phyloP scores from a whole-genome alignment of 768 basidiomycete species.

The Omphalotus guepiniiformis region DNA sequence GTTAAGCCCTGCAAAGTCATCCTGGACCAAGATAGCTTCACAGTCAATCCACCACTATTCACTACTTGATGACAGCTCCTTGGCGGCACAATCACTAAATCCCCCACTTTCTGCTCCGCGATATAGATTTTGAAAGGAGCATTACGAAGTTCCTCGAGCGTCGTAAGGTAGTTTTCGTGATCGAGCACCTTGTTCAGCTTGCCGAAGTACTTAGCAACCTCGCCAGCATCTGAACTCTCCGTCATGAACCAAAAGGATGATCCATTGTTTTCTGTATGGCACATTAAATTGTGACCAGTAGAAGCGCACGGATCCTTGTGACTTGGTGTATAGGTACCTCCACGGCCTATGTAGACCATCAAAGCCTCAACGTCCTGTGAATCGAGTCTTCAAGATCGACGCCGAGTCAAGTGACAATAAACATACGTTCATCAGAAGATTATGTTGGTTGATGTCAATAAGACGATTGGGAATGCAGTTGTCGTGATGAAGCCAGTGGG shows the following conservation, averaged over 20 bases:
- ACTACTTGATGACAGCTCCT: conserved; percentile 82
- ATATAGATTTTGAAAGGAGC: conserved; percentile 72
- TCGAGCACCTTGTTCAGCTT: conserved; percentile 58
- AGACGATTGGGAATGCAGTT: conserved; percentile 49
- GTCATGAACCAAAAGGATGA: conserved; percentile 91
- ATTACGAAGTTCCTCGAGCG: conserved; percentile 54
- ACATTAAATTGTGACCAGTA: conserved; percentile 85
- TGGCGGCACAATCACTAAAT: conserved; percentile 78
- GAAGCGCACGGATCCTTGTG: conserved; percentile 86
- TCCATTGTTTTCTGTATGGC: conserved; percentile 66
- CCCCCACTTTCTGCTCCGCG: conserved; percentile 69
- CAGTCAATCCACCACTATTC: conserved; percentile 73
- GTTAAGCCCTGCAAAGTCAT: conserved; percentile 66
- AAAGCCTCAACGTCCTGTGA: conserved; percentile 55
- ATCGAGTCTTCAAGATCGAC: neutral
- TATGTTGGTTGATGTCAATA: conserved; percentile 51
- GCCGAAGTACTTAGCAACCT: conserved; percentile 54
- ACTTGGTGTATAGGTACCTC: conserved; percentile 79
- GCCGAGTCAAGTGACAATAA: neutral
- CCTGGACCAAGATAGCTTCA: conserved; percentile 85
- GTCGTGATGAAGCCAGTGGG: conserved; percentile 47
- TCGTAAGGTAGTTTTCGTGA: conserved; percentile 65
- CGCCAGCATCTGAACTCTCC: conserved; percentile 47
- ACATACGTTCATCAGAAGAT: conserved; percentile 57
- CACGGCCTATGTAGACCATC: conserved; percentile 82